These are phyloP conservation scores for Alternaria atra DNA, from an alignment of 2,329 filamentous ascomycete genomes.

Conservation along the genomic window DNA sequence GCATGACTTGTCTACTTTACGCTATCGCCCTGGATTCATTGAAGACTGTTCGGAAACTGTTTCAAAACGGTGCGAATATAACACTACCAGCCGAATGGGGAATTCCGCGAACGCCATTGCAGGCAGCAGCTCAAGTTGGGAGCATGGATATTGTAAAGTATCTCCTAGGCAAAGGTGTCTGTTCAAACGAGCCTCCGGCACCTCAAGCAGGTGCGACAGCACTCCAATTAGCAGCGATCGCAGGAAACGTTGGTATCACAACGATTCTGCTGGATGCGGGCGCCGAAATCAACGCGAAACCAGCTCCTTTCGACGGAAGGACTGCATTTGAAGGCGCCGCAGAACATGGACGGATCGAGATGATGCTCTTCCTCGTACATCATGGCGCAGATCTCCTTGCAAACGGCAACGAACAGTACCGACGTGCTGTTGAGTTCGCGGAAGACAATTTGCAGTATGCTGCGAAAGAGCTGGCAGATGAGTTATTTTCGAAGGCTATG, in stretches of 20 bases:
- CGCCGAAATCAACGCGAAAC: background rate
- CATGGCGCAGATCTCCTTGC: background rate
- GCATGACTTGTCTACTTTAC: background rate
- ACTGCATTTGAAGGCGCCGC: slow-evolving; percentile 40
- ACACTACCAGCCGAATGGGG: background rate
- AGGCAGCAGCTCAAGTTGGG: background rate
- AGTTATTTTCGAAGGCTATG: background rate
- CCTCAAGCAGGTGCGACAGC: background rate
- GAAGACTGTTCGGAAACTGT: background rate
- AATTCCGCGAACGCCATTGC: background rate
- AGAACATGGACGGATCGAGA: slow-evolving; percentile 41
- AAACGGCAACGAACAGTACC: background rate
- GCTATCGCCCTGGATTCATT: background rate
- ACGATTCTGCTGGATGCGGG: background rate
- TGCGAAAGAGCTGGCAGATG: background rate
- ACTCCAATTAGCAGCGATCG: background rate
- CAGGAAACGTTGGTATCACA: background rate
- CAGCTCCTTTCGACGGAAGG: background rate
- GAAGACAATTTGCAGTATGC: background rate
- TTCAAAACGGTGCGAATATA: background rate
- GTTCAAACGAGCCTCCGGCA: background rate
- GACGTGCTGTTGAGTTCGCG: background rate
- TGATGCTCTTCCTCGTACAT: slow-evolving; percentile 21
- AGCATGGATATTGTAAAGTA: background rate
- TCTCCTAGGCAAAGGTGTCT: background rate